Percentiles rank a stretch among this genome's conserved stretches.
Evolutionary conservation across 306 rosid species (phyloP).

Genomic region (Medicago lupulina): DNA sequence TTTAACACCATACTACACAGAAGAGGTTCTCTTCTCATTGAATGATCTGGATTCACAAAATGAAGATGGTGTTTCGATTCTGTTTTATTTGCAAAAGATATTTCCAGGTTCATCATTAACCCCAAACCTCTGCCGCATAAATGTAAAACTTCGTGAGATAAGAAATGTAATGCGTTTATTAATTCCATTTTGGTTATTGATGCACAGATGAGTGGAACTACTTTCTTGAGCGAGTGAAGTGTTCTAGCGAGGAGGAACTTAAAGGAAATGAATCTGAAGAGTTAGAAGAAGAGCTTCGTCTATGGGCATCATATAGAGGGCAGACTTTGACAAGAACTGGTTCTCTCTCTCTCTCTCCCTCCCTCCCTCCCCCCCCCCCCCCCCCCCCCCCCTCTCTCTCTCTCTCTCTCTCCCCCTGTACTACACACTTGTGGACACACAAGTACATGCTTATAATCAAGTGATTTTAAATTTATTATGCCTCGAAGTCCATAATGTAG

Average conservation of each 20-base stretch:
- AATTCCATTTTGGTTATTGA: constrained; percentile 24
- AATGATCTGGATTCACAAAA: constrained; percentile 70
- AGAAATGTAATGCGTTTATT: constrained; percentile 33
- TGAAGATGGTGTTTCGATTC: constrained; percentile 96
- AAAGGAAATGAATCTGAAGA: constrained; percentile 68
- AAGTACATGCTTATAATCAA: background rate
- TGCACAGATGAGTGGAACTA: constrained; percentile 92
- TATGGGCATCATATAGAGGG: constrained; percentile 98
- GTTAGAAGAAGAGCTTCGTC: constrained; percentile 84
- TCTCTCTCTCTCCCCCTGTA: background rate
- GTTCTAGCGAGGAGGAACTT: constrained; percentile 67
- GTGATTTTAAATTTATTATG: constrained; percentile 1
- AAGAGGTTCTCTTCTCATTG: constrained; percentile 92
- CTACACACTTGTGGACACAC: background rate
- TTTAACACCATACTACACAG: constrained; percentile 92
- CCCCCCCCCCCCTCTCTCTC: too few relatives aligned
- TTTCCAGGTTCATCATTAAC: constrained; percentile 69
- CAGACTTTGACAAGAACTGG: constrained; percentile 98
- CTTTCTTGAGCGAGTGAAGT: constrained; percentile 76
- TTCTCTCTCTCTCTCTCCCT: constrained; percentile 19
- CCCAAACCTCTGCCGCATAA: constrained; percentile 11
- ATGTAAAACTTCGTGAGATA: constrained; percentile 5
- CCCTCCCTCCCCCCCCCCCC: background rate
- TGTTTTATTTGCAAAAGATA: constrained; percentile 94
- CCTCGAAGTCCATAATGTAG: constrained; percentile 5